A percentile compares a stretch with the other conserved stretches of the same genome.
Conservation (phyloP, 2,329 filamentous ascomycete species). For the Nakataea oryzae region DNA sequence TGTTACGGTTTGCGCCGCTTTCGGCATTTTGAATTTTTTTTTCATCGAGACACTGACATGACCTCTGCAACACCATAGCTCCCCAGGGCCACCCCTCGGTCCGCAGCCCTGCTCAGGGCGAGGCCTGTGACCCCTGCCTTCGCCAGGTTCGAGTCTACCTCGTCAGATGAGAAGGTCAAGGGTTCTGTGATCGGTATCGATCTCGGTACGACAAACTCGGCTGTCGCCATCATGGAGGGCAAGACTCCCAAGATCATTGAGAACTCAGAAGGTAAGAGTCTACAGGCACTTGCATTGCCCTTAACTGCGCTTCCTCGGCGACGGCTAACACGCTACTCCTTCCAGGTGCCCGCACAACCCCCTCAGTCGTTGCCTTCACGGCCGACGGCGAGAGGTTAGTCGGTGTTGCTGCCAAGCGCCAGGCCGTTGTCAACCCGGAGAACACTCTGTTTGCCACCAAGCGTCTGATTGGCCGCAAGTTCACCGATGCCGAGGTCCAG, state of each 20-base stretch:
- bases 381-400: conserved; percentile 93
- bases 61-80: conserved; percentile 38
- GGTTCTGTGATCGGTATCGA: conserved; percentile 97
- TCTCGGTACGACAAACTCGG: conserved; percentile 94
- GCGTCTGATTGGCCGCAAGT: conserved; percentile 97
- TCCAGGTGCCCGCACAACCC: conserved; percentile 75
- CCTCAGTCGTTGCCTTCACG: conserved; percentile 90
- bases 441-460: conserved; percentile 98
- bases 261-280: conserved; percentile 74
- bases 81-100: conserved; percentile 65
- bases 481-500: conserved; percentile 86
- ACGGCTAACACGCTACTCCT: conserved; percentile 7
- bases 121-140: conserved; percentile 64
- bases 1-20: not conserved
- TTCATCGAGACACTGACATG: conserved; percentile 12
- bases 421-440: conserved; percentile 96
- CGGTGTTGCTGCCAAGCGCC: conserved; percentile 94
- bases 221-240: conserved; percentile 95
- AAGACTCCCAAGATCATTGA: conserved; percentile 93
- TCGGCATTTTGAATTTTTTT: conserved; percentile 8
- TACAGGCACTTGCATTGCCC: not conserved
- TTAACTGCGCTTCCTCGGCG: not conserved
- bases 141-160: conserved; percentile 65
- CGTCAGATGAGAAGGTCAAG: conserved; percentile 69
- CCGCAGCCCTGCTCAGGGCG: conserved; percentile 51